Evolutionary conservation across 139 green algal species (phyloP), one percentile per base, ranked within the genome.

Genomic region (Gonium pectorale): DNA sequence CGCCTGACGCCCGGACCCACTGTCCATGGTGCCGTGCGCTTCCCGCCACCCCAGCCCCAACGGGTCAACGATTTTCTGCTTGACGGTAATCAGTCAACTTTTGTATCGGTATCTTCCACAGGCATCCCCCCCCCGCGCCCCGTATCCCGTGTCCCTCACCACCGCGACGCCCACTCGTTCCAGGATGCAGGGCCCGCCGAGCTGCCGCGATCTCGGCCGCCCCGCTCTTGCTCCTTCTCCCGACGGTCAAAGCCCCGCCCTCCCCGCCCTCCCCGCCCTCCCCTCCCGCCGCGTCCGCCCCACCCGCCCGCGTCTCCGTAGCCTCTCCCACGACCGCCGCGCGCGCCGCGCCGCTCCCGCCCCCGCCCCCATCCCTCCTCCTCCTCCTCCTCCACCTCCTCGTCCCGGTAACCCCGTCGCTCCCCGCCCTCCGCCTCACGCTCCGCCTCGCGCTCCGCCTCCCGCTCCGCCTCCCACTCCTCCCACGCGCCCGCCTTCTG

Each of bases 401-500:
- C 67, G 22, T 22, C 67, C 38, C 67, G 2, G 40, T 19, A 21
- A 2, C 43, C 67, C 5, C 67, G 41, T 40, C 40, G 21, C 13
- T 21, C 15, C 56, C 24, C 56, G 19, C 56, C 56, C 56, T n/a
- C 56, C 17, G 5, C 15, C 19, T 21, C 56, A n/a, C 21, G 17
- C 56, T 21, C 56, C 24, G 5, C 15, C 56, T 67, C 63, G 19
- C 33, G 2, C 33, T 44, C 63, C 38, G 38, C 66, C 17, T 52
- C 66, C 24, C 33, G 54, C 6, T 54, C 73, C 62, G 22, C 73
- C 24, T 5, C 37, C 54, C 2, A 33, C 37, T 62, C 43, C 41
- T 27, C 68, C 33, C 62, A 68, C 70, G 19, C 71, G 17, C 77
- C 43, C n/a, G 77, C 62, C 77, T 74, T 83, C 19, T 43, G 62